These are phyloP conservation scores for Ophiostoma novo-ulmi DNA, from an alignment of 2,329 filamentous ascomycete genomes.

Conservation along the genomic window DNA sequence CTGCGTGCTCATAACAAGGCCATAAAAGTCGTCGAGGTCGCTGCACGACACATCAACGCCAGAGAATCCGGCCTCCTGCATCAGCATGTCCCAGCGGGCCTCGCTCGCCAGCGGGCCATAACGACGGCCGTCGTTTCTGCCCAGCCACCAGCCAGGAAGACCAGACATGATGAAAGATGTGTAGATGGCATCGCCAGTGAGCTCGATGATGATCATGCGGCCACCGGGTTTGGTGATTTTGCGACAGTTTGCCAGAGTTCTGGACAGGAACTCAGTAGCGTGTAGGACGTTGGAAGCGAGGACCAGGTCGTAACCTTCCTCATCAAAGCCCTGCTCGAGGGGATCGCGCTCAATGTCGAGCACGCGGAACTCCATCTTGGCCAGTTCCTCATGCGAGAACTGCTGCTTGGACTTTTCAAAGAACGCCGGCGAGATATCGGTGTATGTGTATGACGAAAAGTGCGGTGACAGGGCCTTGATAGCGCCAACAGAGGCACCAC, in stretches of 20 bases:
- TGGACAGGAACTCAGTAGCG: constrained; percentile 32
- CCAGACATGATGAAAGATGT: constrained; percentile 24
- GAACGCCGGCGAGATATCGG: constrained; percentile 29
- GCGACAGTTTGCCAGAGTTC: constrained; percentile 34
- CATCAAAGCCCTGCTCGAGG: constrained; percentile 34
- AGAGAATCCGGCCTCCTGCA: constrained; percentile 30
- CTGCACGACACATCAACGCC: constrained; percentile 27
- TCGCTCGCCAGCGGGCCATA: constrained; percentile 23
- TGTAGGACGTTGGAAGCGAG: constrained; percentile 39
- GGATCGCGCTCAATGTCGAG: constrained; percentile 36
- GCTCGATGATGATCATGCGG: constrained; percentile 33
- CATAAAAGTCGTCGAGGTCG: constrained; percentile 23
- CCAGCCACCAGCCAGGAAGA: constrained; percentile 28
- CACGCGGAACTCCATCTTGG: constrained; percentile 32
- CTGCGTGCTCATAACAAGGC: constrained; percentile 29
- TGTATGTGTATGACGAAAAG: constrained; percentile 29
- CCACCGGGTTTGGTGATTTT: constrained; percentile 39
- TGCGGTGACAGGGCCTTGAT: constrained; percentile 24
- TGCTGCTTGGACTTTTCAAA: constrained; percentile 34
- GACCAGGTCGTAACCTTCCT: constrained; percentile 36
- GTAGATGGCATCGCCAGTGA: constrained; percentile 22
- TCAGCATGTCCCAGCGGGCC: constrained; percentile 28
- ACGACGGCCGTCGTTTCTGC: constrained; percentile 23
- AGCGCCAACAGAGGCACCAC: constrained; percentile 29
- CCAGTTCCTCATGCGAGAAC: constrained; percentile 28